Percentiles rank a stretch among this genome's conserved stretches.
phyloP scores from a whole-genome alignment of 208 protist species.

The Naegleria fowleri region DNA sequence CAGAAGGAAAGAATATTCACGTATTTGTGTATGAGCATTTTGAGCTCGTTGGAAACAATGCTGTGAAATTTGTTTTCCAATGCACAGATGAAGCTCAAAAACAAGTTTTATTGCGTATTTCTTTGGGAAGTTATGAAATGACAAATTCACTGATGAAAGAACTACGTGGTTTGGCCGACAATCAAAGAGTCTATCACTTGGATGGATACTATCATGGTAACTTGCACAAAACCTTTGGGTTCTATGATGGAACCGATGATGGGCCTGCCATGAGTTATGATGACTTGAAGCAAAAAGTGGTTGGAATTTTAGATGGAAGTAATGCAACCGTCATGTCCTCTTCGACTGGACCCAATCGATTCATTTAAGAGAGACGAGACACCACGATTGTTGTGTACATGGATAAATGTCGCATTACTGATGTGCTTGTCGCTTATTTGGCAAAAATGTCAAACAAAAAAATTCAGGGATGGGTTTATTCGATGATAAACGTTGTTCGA shows the following conservation, averaged over 20 bases:
- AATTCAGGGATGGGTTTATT: too few species aligned
- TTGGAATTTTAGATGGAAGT: not conserved
- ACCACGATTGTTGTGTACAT: too few species aligned
- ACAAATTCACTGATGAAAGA: not conserved
- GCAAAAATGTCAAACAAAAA: too few species aligned
- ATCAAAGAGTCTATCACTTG: not conserved
- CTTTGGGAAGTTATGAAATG: not conserved
- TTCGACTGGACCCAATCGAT: not conserved
- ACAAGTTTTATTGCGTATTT: not conserved
- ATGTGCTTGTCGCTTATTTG: too few species aligned
- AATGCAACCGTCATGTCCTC: not conserved
- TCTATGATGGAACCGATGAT: not conserved
- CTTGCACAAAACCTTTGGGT: not conserved
- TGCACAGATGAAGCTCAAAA: not conserved
- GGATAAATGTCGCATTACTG: too few species aligned
- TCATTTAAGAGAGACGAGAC: too few species aligned
- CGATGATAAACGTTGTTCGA: too few species aligned
- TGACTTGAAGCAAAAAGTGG: not conserved
- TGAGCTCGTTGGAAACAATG: not conserved
- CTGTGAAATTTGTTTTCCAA: not conserved
- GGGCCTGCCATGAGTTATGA: not conserved
- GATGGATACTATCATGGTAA: not conserved
- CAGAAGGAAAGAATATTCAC: not conserved
- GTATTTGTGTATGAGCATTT: not conserved
- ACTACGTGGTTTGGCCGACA: not conserved